Base-by-base conservation (phyloP, 106 monocot genomes). In the Dioscorea dumetorum region DNA sequence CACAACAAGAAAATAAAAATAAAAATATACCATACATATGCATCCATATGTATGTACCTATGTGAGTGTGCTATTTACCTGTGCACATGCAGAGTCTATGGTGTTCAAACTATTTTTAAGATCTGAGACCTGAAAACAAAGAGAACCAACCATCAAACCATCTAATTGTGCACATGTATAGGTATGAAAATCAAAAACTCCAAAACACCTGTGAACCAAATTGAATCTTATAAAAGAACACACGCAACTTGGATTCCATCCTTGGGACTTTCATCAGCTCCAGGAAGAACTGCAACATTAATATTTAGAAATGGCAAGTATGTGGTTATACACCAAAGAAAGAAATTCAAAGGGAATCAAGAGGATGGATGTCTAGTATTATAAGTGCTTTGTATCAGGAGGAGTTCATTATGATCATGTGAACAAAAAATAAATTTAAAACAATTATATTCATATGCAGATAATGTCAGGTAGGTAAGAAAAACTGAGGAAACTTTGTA, bases 251-350 rank as follows among this genome's bases (percentile, higher is more conserved):
- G 20, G 86, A 82, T 67, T 86, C 82, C 70, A 82, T 72, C 23
- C 82, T 33, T 24, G 86, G 86, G 63, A 82, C 86, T 86, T 86
- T 86, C 86, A 86, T 86, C 79, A 86, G 76, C 70, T 86, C 86
- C 60, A 86, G 50, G 59, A 86, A 86, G 72, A 82, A 86, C 86
- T 86, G 73, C 78, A 86, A 19, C 50, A 62, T 67, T 5, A 41
- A 10, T 41, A 41, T 41, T 41, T 41, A 41, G 41, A 41, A 41
- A 41, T 41, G 41, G 3, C 41, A 41, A 41, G 41, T 41, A 41
- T 41, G 6, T 3, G 41, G 41, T 41, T 6, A 41, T 41, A 41
- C 41, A 10, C 41, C 10, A 10, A 41, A 41, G 41, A 10, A 3
- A 41, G 41, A 41, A 41, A 41, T 41, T 10, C 10, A 41, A 41